Evolutionary conservation across 2,329 filamentous ascomycete species (phyloP).

Genomic region (Anisogramma anomala): DNA sequence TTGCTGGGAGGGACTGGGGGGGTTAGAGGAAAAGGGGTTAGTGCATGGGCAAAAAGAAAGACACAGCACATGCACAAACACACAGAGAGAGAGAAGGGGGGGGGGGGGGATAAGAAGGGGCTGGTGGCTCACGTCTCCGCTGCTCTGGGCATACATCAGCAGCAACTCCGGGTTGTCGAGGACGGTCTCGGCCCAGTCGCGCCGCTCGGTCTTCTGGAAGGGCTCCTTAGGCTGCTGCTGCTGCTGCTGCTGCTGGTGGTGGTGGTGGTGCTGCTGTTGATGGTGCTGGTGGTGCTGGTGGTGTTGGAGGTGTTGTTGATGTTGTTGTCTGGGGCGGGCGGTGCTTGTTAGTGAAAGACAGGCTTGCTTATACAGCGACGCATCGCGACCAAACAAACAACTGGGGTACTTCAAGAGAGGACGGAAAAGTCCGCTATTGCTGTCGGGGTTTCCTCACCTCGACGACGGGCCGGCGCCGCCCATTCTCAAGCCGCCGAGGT

Average conservation of each 20-base stretch:
- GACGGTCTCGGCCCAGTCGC: slow-evolving; percentile 39
- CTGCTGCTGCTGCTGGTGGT: neutral
- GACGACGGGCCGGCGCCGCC: neutral
- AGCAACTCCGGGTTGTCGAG: slow-evolving; percentile 47
- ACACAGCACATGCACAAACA: neutral
- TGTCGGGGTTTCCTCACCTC: too few species aligned
- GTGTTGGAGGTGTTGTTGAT: neutral
- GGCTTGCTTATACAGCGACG: too few species aligned
- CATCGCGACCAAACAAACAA: neutral
- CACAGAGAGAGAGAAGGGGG: neutral
- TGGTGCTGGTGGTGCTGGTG: too few species aligned
- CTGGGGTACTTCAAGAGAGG: neutral
- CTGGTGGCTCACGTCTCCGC: slow-evolving; percentile 36
- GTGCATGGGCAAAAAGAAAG: too few species aligned
- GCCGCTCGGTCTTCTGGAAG: slow-evolving; percentile 31
- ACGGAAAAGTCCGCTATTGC: neutral
- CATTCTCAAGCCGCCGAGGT: slow-evolving; percentile 12
- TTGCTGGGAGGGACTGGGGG: slow-evolving; percentile 41
- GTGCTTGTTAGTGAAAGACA: neutral
- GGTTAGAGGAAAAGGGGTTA: neutral
- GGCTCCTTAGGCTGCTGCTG: slow-evolving; percentile 23
- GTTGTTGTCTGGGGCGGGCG: too few species aligned
- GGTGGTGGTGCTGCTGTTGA: neutral
- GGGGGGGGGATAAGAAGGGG: neutral
- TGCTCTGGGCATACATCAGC: slow-evolving; percentile 46